Percentiles rank a stretch among this genome's conserved stretches.
Conservation (phyloP, 2,329 filamentous ascomycete genomes). For the Domatiomyces globalis region DNA sequence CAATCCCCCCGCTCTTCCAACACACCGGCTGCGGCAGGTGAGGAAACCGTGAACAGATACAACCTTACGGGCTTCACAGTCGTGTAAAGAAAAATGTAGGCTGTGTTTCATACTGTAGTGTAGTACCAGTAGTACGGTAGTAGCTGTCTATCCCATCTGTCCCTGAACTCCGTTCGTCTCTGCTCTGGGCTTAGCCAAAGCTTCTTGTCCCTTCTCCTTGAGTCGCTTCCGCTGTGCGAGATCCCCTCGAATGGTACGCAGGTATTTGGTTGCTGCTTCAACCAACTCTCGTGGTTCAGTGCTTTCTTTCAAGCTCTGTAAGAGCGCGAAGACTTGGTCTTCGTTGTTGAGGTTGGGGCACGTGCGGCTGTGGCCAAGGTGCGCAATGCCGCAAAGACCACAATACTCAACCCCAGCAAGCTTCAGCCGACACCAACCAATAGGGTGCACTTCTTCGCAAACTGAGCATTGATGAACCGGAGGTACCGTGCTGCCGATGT, state of each 20-base stretch:
- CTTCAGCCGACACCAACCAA: conserved; percentile 49
- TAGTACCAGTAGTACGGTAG: too few relatives aligned
- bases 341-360: conserved; percentile 52
- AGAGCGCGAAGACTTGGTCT: conserved; percentile 48
- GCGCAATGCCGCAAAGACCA: conserved; percentile 49
- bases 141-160: too few relatives aligned
- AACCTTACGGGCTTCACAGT: too few relatives aligned
- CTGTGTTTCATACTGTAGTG: too few relatives aligned
- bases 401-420: conserved; percentile 46
- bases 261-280: conserved; percentile 41
- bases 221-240: conserved; percentile 39
- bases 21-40: too few relatives aligned
- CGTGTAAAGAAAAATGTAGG: too few relatives aligned
- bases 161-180: not conserved
- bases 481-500: conserved; percentile 8
- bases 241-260: conserved; percentile 42
- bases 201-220: conserved; percentile 7
- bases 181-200: not conserved
- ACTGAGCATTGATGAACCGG: conserved; percentile 33
- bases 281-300: conserved; percentile 42
- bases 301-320: conserved; percentile 46
- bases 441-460: conserved; percentile 40
- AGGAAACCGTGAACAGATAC: too few relatives aligned
- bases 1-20: too few relatives aligned
- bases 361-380: conserved; percentile 40